A percentile compares a stretch with the other conserved stretches of the same genome.
These are phyloP conservation scores for Dittrichia graveolens DNA, from an alignment of 129 eudicot species.

Conservation along the genomic window DNA sequence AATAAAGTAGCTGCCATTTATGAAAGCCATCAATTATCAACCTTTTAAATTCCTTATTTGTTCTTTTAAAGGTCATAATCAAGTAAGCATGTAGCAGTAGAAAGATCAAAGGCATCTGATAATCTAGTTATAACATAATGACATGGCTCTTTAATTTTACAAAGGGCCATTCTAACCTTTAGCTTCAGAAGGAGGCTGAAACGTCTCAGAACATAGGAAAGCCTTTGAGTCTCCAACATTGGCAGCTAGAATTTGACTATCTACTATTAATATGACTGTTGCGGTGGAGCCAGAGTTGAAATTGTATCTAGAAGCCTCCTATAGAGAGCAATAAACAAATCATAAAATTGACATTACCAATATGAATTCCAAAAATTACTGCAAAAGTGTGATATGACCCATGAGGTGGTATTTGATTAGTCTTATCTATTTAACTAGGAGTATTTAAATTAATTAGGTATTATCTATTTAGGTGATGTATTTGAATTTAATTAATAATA, in stretches of 20 bases:
- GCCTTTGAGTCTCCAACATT: slow-evolving; percentile 97
- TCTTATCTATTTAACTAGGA: no score
- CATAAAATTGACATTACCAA: slow-evolving; percentile 8
- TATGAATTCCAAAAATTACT: no score
- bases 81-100: neutral
- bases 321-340: slow-evolving; percentile 36
- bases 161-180: slow-evolving; percentile 66
- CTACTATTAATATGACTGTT: slow-evolving; percentile 69
- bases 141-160: slow-evolving; percentile 6
- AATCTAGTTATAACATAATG: slow-evolving; percentile 18
- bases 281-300: slow-evolving; percentile 90
- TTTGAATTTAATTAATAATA: no score
- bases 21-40: slow-evolving; percentile 25
- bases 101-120: slow-evolving; percentile 10
- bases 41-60: neutral
- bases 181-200: slow-evolving; percentile 75
- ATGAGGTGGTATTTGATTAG: no score
- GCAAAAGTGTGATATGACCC: no score
- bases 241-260: slow-evolving; percentile 82
- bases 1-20: slow-evolving; percentile 76
- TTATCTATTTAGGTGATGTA: no score
- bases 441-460: no score
- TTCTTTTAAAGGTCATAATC: no score
- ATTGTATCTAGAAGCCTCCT: slow-evolving; percentile 84
- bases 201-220: slow-evolving; percentile 83